Percentiles rank a stretch among this genome's conserved stretches.
phyloP scores from a whole-genome alignment of 2,329 filamentous ascomycete genomes.

The Cladorrhinum sp. region DNA sequence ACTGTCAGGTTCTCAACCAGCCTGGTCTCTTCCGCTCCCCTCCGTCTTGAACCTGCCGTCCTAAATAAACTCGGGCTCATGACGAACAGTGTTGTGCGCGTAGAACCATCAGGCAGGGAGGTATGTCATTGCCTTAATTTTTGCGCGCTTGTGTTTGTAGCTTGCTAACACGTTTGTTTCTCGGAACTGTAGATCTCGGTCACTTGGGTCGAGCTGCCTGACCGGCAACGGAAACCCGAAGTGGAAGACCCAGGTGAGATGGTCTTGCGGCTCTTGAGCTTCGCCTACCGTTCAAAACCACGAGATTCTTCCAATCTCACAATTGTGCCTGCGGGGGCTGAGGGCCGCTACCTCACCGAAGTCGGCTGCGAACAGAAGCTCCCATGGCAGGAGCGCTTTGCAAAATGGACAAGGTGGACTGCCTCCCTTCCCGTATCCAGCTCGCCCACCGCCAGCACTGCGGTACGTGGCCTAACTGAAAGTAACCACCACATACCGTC shows the following conservation, averaged over 20 bases:
- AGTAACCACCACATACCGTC: conserved; percentile 7
- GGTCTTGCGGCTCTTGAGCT: conserved; percentile 45
- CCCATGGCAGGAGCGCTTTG: conserved; percentile 37
- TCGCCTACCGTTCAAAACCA: conserved; percentile 29
- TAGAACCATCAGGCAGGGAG: conserved; percentile 31
- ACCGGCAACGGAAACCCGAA: conserved; percentile 10
- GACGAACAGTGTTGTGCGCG: conserved; percentile 38
- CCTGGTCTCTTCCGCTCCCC: conserved; percentile 26
- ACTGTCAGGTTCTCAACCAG: conserved; percentile 27
- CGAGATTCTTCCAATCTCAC: conserved; percentile 18
- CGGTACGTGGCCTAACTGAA: not conserved
- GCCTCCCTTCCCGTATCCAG: conserved; percentile 11
- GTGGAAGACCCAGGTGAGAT: conserved; percentile 42
- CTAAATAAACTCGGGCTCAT: conserved; percentile 38
- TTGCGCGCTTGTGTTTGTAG: not conserved
- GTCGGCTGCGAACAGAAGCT: conserved; percentile 31
- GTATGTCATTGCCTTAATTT: conserved; percentile 12
- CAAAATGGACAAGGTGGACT: conserved; percentile 36
- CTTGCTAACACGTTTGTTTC: not conserved
- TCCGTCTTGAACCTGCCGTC: conserved; percentile 24
- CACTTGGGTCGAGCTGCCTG: conserved; percentile 41
- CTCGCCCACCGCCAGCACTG: not conserved
- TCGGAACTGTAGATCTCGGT: conserved; percentile 32
- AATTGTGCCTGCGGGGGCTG: conserved; percentile 23
- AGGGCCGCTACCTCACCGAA: conserved; percentile 34